Conservation (phyloP, 2,329 filamentous ascomycete genomes). For the Torrubiella hemipterigena region DNA sequence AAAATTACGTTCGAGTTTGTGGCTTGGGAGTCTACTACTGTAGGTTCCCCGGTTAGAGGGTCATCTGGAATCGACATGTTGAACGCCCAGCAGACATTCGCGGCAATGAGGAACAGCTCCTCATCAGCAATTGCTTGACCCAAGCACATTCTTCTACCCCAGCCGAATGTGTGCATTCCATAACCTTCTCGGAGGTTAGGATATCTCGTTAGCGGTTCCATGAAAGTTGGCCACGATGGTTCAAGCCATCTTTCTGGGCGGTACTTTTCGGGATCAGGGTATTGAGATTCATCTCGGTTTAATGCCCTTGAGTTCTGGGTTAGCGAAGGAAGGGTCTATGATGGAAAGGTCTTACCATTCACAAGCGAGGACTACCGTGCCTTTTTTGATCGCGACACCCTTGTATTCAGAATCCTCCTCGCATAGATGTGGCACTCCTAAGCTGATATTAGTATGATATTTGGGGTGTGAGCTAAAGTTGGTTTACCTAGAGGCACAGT, state of each 20-base stretch:
- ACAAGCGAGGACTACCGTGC: constrained; percentile 35
- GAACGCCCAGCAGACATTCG: constrained; percentile 37
- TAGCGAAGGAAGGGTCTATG: neutral
- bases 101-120: constrained; percentile 39
- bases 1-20: constrained; percentile 41
- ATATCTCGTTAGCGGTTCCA: constrained; percentile 50
- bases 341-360: constrained; percentile 27
- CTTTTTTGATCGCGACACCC: constrained; percentile 34
- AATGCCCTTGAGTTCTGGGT: constrained; percentile 17
- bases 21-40: constrained; percentile 35
- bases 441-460: neutral
- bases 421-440: constrained; percentile 34
- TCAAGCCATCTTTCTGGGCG: constrained; percentile 52
- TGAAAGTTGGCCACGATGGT: constrained; percentile 50
- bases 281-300: constrained; percentile 44
- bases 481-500: constrained; percentile 37
- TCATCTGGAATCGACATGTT: constrained; percentile 27
- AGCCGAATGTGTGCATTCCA: constrained; percentile 53
- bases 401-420: constrained; percentile 32
- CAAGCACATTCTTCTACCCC: constrained; percentile 49
- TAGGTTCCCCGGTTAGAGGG: constrained; percentile 25
- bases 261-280: constrained; percentile 52
- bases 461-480: neutral
- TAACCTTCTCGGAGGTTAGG: constrained; percentile 47
- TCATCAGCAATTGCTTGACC: constrained; percentile 51